These are phyloP conservation scores for Termitomyces sp. DNA, from an alignment of 768 basidiomycete species.

Conservation along the genomic window DNA sequence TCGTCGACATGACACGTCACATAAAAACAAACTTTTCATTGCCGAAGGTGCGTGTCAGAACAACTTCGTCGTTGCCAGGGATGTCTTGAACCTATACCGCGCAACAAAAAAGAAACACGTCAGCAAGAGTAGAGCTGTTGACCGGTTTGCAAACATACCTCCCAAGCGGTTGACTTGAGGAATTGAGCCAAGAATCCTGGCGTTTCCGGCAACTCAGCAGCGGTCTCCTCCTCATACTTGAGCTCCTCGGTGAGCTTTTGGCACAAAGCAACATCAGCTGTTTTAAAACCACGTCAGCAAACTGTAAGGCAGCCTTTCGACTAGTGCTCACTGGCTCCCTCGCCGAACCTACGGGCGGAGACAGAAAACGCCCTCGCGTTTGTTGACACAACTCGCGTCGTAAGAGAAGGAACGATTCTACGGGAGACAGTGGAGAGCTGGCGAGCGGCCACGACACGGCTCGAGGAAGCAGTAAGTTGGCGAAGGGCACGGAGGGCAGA, in stretches of 20 bases:
- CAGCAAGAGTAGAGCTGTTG: neutral
- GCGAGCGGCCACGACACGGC: conserved; percentile 28
- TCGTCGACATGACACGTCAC: neutral
- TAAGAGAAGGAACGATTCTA: conserved; percentile 23
- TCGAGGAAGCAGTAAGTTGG: conserved; percentile 42
- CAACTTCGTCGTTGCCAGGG: conserved; percentile 74
- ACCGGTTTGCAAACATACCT: conserved; percentile 36
- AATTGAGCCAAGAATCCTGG: conserved; percentile 82
- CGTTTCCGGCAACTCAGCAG: conserved; percentile 22
- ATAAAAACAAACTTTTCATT: conserved; percentile 70
- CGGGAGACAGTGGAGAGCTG: conserved; percentile 21
- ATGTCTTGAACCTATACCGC: conserved; percentile 59
- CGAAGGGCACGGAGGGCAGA: conserved; percentile 59
- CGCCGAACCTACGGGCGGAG: conserved; percentile 35
- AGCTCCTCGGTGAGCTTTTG: conserved; percentile 80
- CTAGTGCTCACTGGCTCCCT: conserved; percentile 28
- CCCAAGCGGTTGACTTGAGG: conserved; percentile 71
- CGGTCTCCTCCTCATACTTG: conserved; percentile 72
- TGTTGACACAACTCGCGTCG: conserved; percentile 17
- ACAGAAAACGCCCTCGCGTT: conserved; percentile 38
- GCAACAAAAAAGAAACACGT: neutral
- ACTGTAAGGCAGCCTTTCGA: neutral
- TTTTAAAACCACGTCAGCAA: neutral
- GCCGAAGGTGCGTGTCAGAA: conserved; percentile 78
- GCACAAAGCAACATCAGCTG: conserved; percentile 71